A percentile compares a stretch with the other conserved stretches of the same genome.
Evolutionary conservation across 1,139 yeast species (phyloP).

Genomic region (Debaryomyces robertsiae): DNA sequence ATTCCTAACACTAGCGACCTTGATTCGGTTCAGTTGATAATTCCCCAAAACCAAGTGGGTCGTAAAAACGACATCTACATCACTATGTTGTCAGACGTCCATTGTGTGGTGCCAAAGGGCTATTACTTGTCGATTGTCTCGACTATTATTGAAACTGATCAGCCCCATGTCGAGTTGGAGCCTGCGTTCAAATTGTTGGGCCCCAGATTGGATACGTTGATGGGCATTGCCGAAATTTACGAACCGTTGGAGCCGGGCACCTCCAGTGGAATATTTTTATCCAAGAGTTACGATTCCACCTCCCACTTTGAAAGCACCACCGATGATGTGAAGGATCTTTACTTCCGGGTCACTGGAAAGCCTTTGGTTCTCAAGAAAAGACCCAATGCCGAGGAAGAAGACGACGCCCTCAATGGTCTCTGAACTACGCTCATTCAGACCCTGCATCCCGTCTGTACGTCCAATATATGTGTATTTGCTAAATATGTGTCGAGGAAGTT

Average conservation of each 20-base stretch:
- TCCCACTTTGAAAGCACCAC: conserved; percentile 97
- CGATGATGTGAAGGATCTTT: conserved; percentile 93
- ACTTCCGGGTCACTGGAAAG: conserved; percentile 89
- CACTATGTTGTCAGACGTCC: conserved; percentile 87
- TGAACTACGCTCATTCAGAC: conserved; percentile 8
- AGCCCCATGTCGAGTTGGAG: conserved; percentile 90
- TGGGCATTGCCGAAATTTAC: conserved; percentile 91
- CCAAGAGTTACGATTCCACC: conserved; percentile 89
- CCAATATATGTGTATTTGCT: too few relatives aligned
- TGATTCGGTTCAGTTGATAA: conserved; percentile 90
- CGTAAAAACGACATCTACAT: conserved; percentile 94
- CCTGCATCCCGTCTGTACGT: too few relatives aligned
- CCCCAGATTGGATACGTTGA: conserved; percentile 75
- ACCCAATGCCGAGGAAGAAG: conserved; percentile 61
- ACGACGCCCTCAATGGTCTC: conserved; percentile 26
- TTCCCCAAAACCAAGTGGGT: conserved; percentile 94
- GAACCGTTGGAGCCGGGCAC: conserved; percentile 88
- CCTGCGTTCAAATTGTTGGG: conserved; percentile 94
- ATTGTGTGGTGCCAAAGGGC: conserved; percentile 89
- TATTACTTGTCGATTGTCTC: conserved; percentile 92
- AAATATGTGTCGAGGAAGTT: too few relatives aligned
- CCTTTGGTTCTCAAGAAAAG: conserved; percentile 85
- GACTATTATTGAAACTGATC: conserved; percentile 90
- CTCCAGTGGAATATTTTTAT: conserved; percentile 74
- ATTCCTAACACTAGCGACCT: conserved; percentile 79